These are phyloP conservation scores for Beverwykella pulmonaria DNA, from an alignment of 495 filamentous ascomycete species.

Conservation along the genomic window DNA sequence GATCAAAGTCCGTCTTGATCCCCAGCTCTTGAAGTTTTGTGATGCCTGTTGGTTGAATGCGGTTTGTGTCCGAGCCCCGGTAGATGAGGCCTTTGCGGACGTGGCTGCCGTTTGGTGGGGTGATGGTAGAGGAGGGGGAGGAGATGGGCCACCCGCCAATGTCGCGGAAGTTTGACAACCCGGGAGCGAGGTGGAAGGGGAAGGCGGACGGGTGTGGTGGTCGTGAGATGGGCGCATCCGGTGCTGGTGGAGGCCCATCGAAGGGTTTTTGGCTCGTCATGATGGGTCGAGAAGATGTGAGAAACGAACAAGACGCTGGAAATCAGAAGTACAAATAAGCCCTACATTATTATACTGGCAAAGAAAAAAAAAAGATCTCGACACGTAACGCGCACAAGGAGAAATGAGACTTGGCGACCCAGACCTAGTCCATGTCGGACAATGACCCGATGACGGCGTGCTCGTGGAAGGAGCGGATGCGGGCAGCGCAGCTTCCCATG, in stretches of 20 bases:
- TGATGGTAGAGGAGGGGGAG: background rate
- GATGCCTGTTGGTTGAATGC: constrained; percentile 15
- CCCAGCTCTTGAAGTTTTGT: constrained; percentile 11
- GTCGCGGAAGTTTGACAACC: constrained; percentile 37
- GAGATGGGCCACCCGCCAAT: constrained; percentile 34
- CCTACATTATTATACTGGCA: too few relatives aligned
- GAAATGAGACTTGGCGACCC: background rate
- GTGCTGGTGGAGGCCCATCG: background rate
- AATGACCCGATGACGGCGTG: background rate
- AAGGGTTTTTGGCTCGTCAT: background rate
- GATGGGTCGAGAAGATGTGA: background rate
- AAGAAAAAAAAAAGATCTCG: background rate
- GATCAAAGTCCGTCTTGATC: constrained; percentile 34
- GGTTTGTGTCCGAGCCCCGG: constrained; percentile 30
- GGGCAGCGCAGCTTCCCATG: background rate
- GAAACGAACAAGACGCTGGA: background rate
- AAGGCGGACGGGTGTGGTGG: constrained; percentile 11
- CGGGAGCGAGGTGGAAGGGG: constrained; percentile 28
- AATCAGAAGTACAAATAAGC: background rate
- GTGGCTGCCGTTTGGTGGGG: background rate
- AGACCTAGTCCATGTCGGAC: background rate
- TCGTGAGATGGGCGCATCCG: background rate
- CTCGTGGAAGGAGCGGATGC: background rate
- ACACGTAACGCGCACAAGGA: background rate
- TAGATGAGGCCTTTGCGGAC: constrained; percentile 32